Evolutionary conservation across 2,329 filamentous ascomycete genomes (phyloP).

Genomic region (Arthrobotrys sphaeroides): DNA sequence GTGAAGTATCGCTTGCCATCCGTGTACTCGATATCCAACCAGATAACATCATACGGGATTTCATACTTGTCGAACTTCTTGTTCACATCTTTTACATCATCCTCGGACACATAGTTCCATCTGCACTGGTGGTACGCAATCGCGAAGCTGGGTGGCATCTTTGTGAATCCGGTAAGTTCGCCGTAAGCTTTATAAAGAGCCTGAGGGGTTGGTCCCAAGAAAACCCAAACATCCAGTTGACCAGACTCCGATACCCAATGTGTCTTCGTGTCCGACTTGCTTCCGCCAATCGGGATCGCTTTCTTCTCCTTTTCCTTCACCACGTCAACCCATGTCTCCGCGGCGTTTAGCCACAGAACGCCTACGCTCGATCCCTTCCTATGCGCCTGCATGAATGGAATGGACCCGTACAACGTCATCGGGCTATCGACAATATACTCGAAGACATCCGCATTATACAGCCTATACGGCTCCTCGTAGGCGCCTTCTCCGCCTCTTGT

Average conservation of each 20-base stretch:
- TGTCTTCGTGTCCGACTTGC: constrained; percentile 78
- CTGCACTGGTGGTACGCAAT: constrained; percentile 96
- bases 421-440: constrained; percentile 97
- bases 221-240: constrained; percentile 89
- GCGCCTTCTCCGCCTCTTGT: constrained; percentile 88
- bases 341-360: constrained; percentile 96
- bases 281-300: constrained; percentile 77
- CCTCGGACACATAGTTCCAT: constrained; percentile 98
- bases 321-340: constrained; percentile 97
- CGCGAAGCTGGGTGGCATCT: constrained; percentile 89
- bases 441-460: constrained; percentile 98
- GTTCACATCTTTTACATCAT: constrained; percentile 96
- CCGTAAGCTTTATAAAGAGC: constrained; percentile 84
- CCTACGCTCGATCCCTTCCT: constrained; percentile 92
- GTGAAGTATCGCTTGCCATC: constrained; percentile 98
- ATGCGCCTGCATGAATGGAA: constrained; percentile 98
- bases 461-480: constrained; percentile 86
- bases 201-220: constrained; percentile 85
- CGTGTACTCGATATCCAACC: constrained; percentile 98
- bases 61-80: constrained; percentile 93
- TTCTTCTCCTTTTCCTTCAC: constrained; percentile 77
- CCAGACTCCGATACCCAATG: constrained; percentile 98
- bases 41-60: constrained; percentile 98
- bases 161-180: constrained; percentile 89
- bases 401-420: constrained; percentile 97